A percentile compares a stretch with the other conserved stretches of the same genome.
Evolutionary conservation across 208 protist genomes (phyloP).

Genomic region (Leishmania gerbilli): DNA sequence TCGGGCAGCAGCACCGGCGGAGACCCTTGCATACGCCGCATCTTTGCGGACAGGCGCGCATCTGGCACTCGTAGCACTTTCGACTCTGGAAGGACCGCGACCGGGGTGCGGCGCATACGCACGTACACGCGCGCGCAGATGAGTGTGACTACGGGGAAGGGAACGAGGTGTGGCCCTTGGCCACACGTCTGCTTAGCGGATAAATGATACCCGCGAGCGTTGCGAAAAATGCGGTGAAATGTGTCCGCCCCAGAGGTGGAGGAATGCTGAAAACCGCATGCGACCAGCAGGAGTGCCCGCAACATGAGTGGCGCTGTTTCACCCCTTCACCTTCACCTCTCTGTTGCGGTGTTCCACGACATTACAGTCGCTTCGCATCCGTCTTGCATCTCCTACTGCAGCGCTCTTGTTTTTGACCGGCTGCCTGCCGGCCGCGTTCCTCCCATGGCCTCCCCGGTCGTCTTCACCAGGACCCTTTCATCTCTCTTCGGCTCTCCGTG

Average conservation of each 20-base stretch:
- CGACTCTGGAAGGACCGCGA: not conserved
- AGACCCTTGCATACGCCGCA: too few relatives aligned
- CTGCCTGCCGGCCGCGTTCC: too few relatives aligned
- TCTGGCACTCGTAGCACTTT: too few relatives aligned
- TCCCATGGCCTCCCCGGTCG: too few relatives aligned
- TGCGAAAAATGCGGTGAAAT: not conserved
- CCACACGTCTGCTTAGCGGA: not conserved
- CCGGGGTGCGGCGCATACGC: not conserved
- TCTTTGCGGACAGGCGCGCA: too few relatives aligned
- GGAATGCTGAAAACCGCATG: not conserved
- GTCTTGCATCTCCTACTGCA: too few relatives aligned
- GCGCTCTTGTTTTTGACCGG: too few relatives aligned
- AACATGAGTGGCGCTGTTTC: not conserved
- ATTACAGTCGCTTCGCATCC: too few relatives aligned
- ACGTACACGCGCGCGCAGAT: not conserved
- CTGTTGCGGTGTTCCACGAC: too few relatives aligned
- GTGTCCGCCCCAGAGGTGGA: not conserved
- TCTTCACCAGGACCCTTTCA: too few relatives aligned
- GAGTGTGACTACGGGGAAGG: not conserved
- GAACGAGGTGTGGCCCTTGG: not conserved
- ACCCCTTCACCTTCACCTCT: not conserved
- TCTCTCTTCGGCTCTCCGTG: too few relatives aligned
- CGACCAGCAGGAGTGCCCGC: not conserved
- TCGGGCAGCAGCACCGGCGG: too few relatives aligned
- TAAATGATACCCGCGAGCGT: not conserved